A percentile compares a stretch with the other conserved stretches of the same genome.
These are phyloP conservation scores for Lactarius evosmus DNA, from an alignment of 768 basidiomycete species.

Conservation along the genomic window DNA sequence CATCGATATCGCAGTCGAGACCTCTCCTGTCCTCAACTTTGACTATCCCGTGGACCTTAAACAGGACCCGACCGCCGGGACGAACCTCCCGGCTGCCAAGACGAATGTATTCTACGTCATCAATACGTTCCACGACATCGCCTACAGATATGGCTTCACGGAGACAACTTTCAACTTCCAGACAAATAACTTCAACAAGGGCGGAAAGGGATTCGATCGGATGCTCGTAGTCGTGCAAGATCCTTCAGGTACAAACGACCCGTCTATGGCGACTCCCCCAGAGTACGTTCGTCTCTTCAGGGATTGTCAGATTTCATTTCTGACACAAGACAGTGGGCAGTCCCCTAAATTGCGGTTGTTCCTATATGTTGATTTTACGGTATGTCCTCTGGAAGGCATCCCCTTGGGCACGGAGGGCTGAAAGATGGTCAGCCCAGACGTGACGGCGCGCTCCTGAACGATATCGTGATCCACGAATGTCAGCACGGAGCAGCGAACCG, in stretches of 20 bases:
- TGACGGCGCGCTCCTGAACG: constrained; percentile 64
- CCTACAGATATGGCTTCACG: constrained; percentile 57
- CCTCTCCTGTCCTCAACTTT: constrained; percentile 41
- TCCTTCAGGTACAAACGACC: constrained; percentile 43
- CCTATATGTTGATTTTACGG: constrained; percentile 33
- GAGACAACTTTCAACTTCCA: constrained; percentile 61
- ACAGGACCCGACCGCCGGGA: constrained; percentile 40
- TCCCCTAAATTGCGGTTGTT: constrained; percentile 46
- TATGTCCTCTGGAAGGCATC: constrained; percentile 25
- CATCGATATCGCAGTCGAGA: constrained; percentile 37
- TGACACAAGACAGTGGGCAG: constrained; percentile 32
- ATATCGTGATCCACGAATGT: constrained; percentile 50
- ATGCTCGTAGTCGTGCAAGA: constrained; percentile 53
- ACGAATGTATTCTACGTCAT: constrained; percentile 58
- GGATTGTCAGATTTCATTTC: neutral
- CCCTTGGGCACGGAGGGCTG: constrained; percentile 32
- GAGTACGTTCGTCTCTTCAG: constrained; percentile 36
- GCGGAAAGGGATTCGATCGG: constrained; percentile 42
- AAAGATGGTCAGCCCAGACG: constrained; percentile 45
- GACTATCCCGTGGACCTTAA: constrained; percentile 37
- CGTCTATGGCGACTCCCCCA: constrained; percentile 43
- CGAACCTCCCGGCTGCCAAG: constrained; percentile 52
- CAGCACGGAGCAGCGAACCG: constrained; percentile 33
- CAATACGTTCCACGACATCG: constrained; percentile 35
- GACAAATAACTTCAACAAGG: constrained; percentile 43